Evolutionary conservation across 2,329 filamentous ascomycete species (phyloP).

Genomic region (Aureobasidium sp.): DNA sequence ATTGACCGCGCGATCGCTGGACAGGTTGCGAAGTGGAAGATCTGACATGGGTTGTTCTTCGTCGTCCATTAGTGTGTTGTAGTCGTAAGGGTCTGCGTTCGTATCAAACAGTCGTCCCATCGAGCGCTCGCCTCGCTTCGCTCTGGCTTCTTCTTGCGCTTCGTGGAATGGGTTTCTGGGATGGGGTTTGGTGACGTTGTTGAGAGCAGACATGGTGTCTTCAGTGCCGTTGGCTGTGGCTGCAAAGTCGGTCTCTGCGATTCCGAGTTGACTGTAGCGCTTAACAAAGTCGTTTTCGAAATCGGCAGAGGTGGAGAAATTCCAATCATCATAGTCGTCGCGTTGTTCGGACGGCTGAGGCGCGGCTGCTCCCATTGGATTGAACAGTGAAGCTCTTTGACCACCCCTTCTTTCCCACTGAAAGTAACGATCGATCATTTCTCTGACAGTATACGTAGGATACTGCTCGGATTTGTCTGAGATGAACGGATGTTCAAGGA

Average conservation of each 20-base stretch:
- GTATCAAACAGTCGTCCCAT: slow-evolving; percentile 51
- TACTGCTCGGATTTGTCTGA: slow-evolving; percentile 52
- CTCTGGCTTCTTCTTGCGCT: slow-evolving; percentile 42
- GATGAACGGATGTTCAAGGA: slow-evolving; percentile 63
- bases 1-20: slow-evolving; percentile 31
- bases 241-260: slow-evolving; percentile 19
- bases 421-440: slow-evolving; percentile 63
- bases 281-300: slow-evolving; percentile 40
- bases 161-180: slow-evolving; percentile 13
- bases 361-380: slow-evolving; percentile 48
- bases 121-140: slow-evolving; percentile 46
- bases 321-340: slow-evolving; percentile 48
- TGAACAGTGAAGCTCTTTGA: slow-evolving; percentile 56
- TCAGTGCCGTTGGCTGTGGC: not conserved
- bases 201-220: not conserved
- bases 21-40: slow-evolving; percentile 41
- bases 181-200: slow-evolving; percentile 9
- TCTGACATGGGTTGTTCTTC: slow-evolving; percentile 41
- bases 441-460: slow-evolving; percentile 54
- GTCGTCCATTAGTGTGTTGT: slow-evolving; percentile 34
- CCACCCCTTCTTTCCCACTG: slow-evolving; percentile 69
- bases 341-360: slow-evolving; percentile 39
- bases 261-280: slow-evolving; percentile 25
- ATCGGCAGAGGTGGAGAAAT: slow-evolving; percentile 54
- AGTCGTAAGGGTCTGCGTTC: slow-evolving; percentile 47